Evolutionary conservation across 495 filamentous ascomycete genomes (phyloP).

Genomic region (Aspergillus cavernicola): DNA sequence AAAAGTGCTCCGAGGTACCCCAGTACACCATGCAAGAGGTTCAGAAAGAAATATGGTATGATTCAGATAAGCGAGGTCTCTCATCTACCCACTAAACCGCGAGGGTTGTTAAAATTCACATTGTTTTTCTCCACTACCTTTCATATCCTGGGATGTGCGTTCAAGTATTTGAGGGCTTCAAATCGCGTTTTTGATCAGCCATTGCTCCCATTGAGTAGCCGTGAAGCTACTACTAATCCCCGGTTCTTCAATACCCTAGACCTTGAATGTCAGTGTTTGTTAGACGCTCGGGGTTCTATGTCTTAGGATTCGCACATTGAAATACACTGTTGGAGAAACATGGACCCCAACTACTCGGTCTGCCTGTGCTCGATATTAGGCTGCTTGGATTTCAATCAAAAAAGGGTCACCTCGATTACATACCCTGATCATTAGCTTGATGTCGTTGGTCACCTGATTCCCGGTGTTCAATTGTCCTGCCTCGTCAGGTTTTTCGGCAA

Average conservation of each 20-base stretch:
- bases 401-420: slow-evolving; percentile 7
- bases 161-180: slow-evolving; percentile 32
- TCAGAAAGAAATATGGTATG: slow-evolving; percentile 35
- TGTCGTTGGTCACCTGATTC: slow-evolving; percentile 73
- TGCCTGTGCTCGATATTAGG: slow-evolving; percentile 35
- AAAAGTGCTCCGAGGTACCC: slow-evolving; percentile 15
- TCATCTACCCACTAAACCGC: slow-evolving; percentile 13
- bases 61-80: slow-evolving; percentile 15
- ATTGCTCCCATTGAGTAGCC: slow-evolving; percentile 77
- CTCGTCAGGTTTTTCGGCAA: slow-evolving; percentile 57
- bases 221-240: slow-evolving; percentile 76
- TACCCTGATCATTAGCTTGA: slow-evolving; percentile 81
- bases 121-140: slow-evolving; percentile 11
- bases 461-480: slow-evolving; percentile 69
- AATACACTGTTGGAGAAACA: slow-evolving; percentile 84
- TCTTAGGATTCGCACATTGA: slow-evolving; percentile 52
- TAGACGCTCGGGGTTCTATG: slow-evolving; percentile 1
- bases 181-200: slow-evolving; percentile 71
- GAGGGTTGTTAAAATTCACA: slow-evolving; percentile 6
- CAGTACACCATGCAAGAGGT: slow-evolving; percentile 28
- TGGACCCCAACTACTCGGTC: slow-evolving; percentile 76
- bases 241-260: slow-evolving; percentile 68
- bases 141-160: not conserved
- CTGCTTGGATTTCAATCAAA: slow-evolving; percentile 1
- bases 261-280: slow-evolving; percentile 22